Evolutionary conservation across 768 basidiomycete species (phyloP), one percentile per base, ranked within the genome.

Genomic region (Hirschioporus abietinus): DNA sequence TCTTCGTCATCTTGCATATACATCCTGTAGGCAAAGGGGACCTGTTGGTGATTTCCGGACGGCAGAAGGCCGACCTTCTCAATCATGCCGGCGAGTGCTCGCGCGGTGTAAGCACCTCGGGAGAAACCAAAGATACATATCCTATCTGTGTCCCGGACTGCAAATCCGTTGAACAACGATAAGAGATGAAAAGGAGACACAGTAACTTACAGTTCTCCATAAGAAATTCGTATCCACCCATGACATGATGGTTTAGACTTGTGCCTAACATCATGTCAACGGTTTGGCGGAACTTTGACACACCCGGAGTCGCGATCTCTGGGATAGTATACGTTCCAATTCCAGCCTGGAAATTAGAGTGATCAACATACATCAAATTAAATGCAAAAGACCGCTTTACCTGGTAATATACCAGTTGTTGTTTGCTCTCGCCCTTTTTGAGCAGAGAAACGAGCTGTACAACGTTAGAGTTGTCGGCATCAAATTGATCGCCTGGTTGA

Each of bases 121-220:
- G 81, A 82, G 67, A 83, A 83, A 30, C 77, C 77, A 71, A 93
- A 92, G 5, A 94, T 79, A 72, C 84, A 91, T 3, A 94, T 89
- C 69, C 85, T 88, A 75, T 93, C 91, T 0, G 87, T 88, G 23
- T 61, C 15, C 5, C 76, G 76, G 68, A 84, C 83, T 84, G 60
- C 15, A 15, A 10, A 20, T 20, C 30, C 25, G 67, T 57, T 12
- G 66, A 36, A 27, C 57, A 35, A 30, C 8, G 63, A 59, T 20
- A 62, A 35, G 5, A 42, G 62, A 59, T 24, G 26, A 58, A 12
- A 17, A 24, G 8, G 35, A 35, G 23, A 35, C 63, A 35, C 27
- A 59, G 24, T 18, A n/a, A 68, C 79, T 35, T 72, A 83, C 82
- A 86, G 67, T 85, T 84, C 65, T 84, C 79, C 85, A 87, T 87